Percentiles rank a stretch among this genome's conserved stretches.
Evolutionary conservation across 2,329 filamentous ascomycete genomes (phyloP).

Genomic region (Macrophomina pseudophaseolina): DNA sequence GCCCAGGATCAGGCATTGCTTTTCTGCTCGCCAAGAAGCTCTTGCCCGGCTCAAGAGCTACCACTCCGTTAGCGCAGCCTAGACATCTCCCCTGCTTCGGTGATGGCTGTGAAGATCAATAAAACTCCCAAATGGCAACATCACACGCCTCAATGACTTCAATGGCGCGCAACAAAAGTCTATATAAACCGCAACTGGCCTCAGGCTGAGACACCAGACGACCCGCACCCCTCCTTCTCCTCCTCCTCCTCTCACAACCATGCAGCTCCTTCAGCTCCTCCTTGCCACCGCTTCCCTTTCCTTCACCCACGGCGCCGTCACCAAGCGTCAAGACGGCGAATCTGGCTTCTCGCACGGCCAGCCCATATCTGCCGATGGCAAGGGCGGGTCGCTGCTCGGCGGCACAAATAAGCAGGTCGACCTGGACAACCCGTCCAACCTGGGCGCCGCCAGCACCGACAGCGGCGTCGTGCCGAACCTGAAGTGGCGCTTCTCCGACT

Average conservation of each 20-base stretch:
- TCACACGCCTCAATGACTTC: background rate
- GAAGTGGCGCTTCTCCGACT: conserved; percentile 72
- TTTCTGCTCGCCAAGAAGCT: background rate
- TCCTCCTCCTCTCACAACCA: background rate
- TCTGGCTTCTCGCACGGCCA: conserved; percentile 56
- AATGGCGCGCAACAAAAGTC: background rate
- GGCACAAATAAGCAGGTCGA: conserved; percentile 68
- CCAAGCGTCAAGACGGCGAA: background rate
- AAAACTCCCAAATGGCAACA: background rate
- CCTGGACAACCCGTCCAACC: conserved; percentile 66
- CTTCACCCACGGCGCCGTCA: background rate
- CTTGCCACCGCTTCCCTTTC: background rate
- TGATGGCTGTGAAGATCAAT: background rate
- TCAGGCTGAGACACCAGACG: too few relatives aligned
- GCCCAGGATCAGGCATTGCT: background rate
- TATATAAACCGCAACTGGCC: background rate
- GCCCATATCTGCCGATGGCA: conserved; percentile 62
- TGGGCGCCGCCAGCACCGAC: conserved; percentile 67
- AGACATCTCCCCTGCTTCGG: background rate
- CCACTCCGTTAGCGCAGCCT: background rate
- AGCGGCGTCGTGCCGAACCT: conserved; percentile 68
- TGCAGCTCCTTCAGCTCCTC: too few relatives aligned
- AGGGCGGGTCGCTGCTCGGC: conserved; percentile 63
- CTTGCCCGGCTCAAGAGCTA: background rate
- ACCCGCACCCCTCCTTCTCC: background rate